Base-by-base conservation (phyloP, 2,329 filamentous ascomycete species). In the Chaetomiaceae sp. region DNA sequence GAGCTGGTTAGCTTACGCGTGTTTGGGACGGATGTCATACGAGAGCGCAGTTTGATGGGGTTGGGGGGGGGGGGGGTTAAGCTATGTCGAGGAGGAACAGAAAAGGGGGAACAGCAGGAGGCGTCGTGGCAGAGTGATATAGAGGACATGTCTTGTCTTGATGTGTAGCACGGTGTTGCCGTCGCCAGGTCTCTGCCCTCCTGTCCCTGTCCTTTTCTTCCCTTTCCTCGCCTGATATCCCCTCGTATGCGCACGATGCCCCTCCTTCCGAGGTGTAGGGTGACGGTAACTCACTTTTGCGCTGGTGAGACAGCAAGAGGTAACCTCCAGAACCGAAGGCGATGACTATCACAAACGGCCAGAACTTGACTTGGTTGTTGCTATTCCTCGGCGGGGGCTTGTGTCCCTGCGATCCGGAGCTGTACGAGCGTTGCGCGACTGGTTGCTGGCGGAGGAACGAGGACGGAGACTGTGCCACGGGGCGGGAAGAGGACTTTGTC, bases 271-370 rank as follows among this genome's bases (percentile, higher is more conserved):
- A n/a, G 9, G 30, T 33, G 7, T 33, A 12, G 3, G 9, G 14
- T 33, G 30, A 12, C 4, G 7, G 9, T 33, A 49, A 40, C 73
- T 65, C 53, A 78, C 77, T 73, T 66, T 70, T 71, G 56, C 71
- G 75, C 55, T 65, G 67, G 54, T 79, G 76, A 43, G 76, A 72
- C 39, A 81, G 65, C 31, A 73, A 64, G 27, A 74, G 64, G 63
- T 80, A 82, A 20, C 73, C 75, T 13, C 70, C 71, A 7, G 71
- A 69, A 42, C 75, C 73, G 14, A 74, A 57, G 27, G 66, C 72
- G 55, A 79, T 73, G 57, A 81, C 67, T 45, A 68, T 64, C 40
- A 76, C n/a, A 56, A 81, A 81, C 2, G 78, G 78, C 76, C 77
- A 80, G 64, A 81, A 80, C 66, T 79, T 80, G 69, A 81, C 63